Evolutionary conservation across 768 basidiomycete genomes (phyloP).

Genomic region (Fomitopsis serialis): DNA sequence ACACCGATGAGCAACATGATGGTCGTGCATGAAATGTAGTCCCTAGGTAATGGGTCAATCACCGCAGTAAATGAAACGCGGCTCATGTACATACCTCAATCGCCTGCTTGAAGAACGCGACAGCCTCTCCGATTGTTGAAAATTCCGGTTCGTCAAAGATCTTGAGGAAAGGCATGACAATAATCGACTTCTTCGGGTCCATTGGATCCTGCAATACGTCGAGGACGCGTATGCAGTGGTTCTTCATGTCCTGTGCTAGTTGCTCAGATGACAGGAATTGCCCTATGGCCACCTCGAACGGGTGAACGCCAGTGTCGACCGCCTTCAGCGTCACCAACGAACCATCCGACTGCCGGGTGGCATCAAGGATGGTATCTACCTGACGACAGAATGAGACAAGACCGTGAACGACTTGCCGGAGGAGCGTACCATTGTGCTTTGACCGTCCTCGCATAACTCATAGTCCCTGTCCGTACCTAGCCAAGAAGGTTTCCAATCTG

Average conservation of each 20-base stretch:
- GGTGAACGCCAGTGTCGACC: conserved; percentile 11
- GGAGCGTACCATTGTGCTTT: too few relatives aligned
- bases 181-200: conserved; percentile 5
- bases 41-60: background rate
- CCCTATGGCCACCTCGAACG: conserved; percentile 22
- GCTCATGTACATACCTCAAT: conserved; percentile 24
- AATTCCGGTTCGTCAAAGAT: conserved; percentile 25
- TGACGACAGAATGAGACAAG: background rate
- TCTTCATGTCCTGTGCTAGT: conserved; percentile 16
- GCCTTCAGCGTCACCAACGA: conserved; percentile 15
- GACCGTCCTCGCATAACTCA: conserved; percentile 4
- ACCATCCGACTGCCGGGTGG: conserved; percentile 17
- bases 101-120: conserved; percentile 28
- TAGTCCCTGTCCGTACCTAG: background rate
- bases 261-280: conserved; percentile 18
- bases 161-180: conserved; percentile 32
- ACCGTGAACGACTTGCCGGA: background rate
- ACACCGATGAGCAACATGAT: conserved; percentile 8
- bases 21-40: conserved; percentile 6
- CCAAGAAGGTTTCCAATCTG: conserved; percentile 23
- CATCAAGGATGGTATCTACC: conserved; percentile 12
- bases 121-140: conserved; percentile 30
- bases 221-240: conserved; percentile 21
- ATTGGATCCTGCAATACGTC: conserved; percentile 18
- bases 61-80: background rate